Conservation (phyloP, 768 basidiomycete genomes). For the Lactarius hengduanensis region DNA sequence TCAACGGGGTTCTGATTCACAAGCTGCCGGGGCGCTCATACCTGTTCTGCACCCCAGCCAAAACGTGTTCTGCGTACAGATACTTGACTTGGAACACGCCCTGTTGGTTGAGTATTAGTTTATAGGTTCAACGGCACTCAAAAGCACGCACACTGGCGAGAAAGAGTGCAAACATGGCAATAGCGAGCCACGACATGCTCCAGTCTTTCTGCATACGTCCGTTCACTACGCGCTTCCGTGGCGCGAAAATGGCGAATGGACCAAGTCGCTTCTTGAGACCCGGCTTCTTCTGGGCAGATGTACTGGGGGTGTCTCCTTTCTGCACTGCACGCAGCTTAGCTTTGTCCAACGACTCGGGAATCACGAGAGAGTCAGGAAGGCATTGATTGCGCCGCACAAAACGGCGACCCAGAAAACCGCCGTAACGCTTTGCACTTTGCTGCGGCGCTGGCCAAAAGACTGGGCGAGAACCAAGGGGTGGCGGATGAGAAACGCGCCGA, state of each 20-base stretch:
- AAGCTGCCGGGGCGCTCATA: conserved; percentile 30
- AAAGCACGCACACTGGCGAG: conserved; percentile 57
- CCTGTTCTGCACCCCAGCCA: conserved; percentile 61
- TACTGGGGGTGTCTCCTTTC: conserved; percentile 44
- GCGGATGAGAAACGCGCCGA: conserved; percentile 54
- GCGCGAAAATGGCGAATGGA: conserved; percentile 70
- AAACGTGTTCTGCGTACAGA: conserved; percentile 75
- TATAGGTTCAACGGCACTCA: conserved; percentile 6
- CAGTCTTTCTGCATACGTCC: conserved; percentile 52
- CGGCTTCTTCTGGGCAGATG: conserved; percentile 35
- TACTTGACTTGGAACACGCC: conserved; percentile 77
- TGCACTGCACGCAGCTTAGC: conserved; percentile 38
- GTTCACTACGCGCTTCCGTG: conserved; percentile 45
- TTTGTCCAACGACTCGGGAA: conserved; percentile 47
- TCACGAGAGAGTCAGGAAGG: conserved; percentile 60
- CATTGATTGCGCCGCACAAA: conserved; percentile 43
- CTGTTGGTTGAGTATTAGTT: conserved; percentile 34
- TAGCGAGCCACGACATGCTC: conserved; percentile 68
- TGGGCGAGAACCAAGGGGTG: conserved; percentile 41
- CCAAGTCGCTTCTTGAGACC: conserved; percentile 43
- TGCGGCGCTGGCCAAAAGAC: conserved; percentile 22
- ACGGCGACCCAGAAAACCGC: conserved; percentile 56
- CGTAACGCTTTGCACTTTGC: conserved; percentile 41
- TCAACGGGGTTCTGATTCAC: conserved; percentile 6
- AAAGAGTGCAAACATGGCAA: conserved; percentile 60